Base-by-base conservation (phyloP, 1,139 yeast species). In the Nematodospora anomalae region DNA sequence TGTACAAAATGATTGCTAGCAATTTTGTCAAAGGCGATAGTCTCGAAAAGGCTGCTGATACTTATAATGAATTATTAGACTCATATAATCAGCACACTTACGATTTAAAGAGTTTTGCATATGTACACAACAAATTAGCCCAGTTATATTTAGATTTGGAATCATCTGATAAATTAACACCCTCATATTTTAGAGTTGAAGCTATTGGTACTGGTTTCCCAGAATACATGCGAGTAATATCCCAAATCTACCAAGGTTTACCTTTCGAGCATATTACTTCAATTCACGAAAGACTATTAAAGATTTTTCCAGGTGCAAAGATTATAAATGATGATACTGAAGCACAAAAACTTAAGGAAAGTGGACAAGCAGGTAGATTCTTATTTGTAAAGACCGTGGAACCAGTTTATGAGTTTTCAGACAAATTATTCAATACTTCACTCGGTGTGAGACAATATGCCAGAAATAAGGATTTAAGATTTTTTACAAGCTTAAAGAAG, bases 141-240 rank as follows among this genome's bases (percentile, higher is more conserved):
- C 75, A 77, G 49, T 64, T 87, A 25, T 88, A 85, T 59, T 67
- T 73, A 32, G 82, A 77, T 38, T 69, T 88, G 46, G 90, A 84
- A 53, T 70, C 78, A 16, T 74, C 83, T 9, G 95, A 85, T 53
- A 76, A 90, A 52, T 66, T 80, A 36, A 77, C 83, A 24, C 88
- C 96, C 20, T 80, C 90, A 9, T 88, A 78, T 59, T 88, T 86
- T 67, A 75, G 84, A 52, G 89, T 88, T 39, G 75, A 86, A 15
- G 86, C 83, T 51, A 76, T 86, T 57, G 97, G 97, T 12, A 77
- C 75, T 36, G 96, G 96, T 3, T 88, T 88, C 71, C 96, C 96
- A 9, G 68, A 69, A 26, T 76, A 89, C 32, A 73, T 85, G 38
- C 71, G 95, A 53, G 85, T 86, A 34, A 79, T 83, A 52, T 80